Base-by-base conservation (phyloP, 2,329 filamentous ascomycete species). In the Hypoxylon sp. region DNA sequence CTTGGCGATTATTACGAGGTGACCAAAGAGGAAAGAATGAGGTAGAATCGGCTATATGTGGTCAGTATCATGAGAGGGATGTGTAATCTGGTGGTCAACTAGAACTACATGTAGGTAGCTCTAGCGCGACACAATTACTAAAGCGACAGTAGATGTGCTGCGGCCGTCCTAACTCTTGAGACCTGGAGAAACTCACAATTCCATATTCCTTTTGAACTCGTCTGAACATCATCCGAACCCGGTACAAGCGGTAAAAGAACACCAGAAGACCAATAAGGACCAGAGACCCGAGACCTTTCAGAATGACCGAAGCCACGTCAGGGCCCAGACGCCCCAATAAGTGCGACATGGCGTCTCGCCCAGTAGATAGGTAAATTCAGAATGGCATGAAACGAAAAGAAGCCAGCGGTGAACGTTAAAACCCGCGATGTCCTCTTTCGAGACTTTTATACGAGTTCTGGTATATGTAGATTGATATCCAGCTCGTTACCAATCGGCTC, bases 1-100 rank as follows among this genome's bases (percentile, higher is more conserved):
- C 40, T 75, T 74, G 6, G 63, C 73, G 12, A 76, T 54, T 5
- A 70, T 53, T 6, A 54, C 30, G 18, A 78, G 58, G 45, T 79
- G 77, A 8, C 77, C 78, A 9, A 78, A 67, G 20, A 78, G 64
- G 56, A 76, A 74, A 0, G 74, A 77, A 54, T 79, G 78, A 8
- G 77, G 77, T n/a, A 78, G 55, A 30, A 75, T 72, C 7, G 75
- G 72, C 77, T 78, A 59, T 28, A 20, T 8, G 44, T 32, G 0
- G 28, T 70, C n/a, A 72, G 62, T 33, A 59, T 52, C 22, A n/a
- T 18, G 18, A 5, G 14, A 51, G 14, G 5, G 20, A 38, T 49
- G 33, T 52, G 4, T 54, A 11, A 2, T 11, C 38, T 18, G 5
- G 20, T 11, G 16, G 11, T 52, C 5, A 6, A 22, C 11, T 32